A percentile compares a stretch with the other conserved stretches of the same genome.
These are phyloP conservation scores for Geotrichum cucujoidarum DNA, from an alignment of 1,139 yeast species.

Conservation along the genomic window DNA sequence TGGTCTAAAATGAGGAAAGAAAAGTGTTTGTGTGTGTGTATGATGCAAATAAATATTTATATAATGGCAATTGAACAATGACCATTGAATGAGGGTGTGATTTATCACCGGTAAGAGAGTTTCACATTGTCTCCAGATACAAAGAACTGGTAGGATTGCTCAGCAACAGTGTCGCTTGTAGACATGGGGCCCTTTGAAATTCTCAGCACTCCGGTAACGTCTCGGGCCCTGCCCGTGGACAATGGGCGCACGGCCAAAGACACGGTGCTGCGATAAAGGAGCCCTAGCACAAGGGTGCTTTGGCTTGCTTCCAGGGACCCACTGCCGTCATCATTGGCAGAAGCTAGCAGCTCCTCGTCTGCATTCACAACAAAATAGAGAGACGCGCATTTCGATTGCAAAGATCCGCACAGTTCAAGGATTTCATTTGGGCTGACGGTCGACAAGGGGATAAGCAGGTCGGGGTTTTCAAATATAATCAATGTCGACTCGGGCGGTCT, in stretches of 20 bases:
- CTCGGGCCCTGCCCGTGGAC: constrained; percentile 76
- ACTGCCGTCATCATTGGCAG: constrained; percentile 24
- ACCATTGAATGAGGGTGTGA: too few relatives aligned
- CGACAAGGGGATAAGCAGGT: constrained; percentile 39
- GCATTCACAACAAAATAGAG: constrained; percentile 36
- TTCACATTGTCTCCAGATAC: constrained; percentile 48
- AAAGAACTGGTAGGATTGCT: constrained; percentile 61
- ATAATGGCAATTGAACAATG: too few relatives aligned
- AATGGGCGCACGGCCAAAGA: constrained; percentile 58
- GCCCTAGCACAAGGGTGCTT: constrained; percentile 45
- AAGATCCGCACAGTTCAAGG: constrained; percentile 24
- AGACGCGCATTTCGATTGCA: constrained; percentile 41
- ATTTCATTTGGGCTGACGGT: constrained; percentile 25
- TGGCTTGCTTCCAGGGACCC: constrained; percentile 30
- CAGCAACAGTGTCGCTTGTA: constrained; percentile 40
- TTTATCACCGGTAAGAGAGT: constrained; percentile 43
- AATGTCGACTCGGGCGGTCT: not conserved
- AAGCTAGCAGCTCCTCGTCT: constrained; percentile 42
- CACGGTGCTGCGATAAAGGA: constrained; percentile 48
- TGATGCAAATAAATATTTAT: too few relatives aligned
- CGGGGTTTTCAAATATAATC: constrained; percentile 4
- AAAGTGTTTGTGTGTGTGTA: too few relatives aligned
- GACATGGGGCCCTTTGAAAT: constrained; percentile 51
- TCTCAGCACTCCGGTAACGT: constrained; percentile 67
- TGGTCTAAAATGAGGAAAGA: not conserved